Conservation (phyloP, 208 protist species). For the Leishmania arabica region DNA sequence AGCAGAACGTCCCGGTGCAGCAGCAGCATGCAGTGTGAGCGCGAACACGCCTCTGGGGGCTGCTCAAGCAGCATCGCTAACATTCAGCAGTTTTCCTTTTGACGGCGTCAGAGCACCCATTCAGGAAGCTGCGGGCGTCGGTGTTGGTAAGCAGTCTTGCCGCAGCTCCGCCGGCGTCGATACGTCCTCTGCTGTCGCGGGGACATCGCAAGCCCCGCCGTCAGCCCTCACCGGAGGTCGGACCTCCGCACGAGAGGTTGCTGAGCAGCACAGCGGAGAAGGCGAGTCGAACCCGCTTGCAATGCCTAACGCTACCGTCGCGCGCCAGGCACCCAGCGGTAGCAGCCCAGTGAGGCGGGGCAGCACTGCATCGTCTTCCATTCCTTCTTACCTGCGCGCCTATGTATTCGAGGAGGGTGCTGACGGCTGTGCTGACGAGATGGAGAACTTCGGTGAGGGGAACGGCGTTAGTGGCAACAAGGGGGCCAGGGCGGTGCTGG, state of each 20-base stretch:
- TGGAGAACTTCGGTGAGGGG: not conserved
- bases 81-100: not conserved
- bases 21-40: not conserved
- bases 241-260: not conserved
- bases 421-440: not conserved
- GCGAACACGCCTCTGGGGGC: not conserved
- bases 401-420: slow-evolving; percentile 21
- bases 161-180: not conserved
- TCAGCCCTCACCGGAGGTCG: not conserved
- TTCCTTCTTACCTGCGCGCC: slow-evolving; percentile 18
- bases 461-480: not conserved
- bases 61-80: not conserved
- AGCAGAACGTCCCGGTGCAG: not conserved
- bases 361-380: not conserved
- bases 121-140: not conserved
- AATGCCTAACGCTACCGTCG: not conserved
- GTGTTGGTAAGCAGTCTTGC: not conserved
- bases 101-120: not conserved
- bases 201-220: not conserved
- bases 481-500: not conserved
- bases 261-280: not conserved
- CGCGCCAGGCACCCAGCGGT: not conserved
- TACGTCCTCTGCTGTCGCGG: not conserved
- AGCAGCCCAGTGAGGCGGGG: not conserved
- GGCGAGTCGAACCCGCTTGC: not conserved